phyloP scores from a whole-genome alignment of 257 asterid genomes.

The Fraxinus quadrangulata region DNA sequence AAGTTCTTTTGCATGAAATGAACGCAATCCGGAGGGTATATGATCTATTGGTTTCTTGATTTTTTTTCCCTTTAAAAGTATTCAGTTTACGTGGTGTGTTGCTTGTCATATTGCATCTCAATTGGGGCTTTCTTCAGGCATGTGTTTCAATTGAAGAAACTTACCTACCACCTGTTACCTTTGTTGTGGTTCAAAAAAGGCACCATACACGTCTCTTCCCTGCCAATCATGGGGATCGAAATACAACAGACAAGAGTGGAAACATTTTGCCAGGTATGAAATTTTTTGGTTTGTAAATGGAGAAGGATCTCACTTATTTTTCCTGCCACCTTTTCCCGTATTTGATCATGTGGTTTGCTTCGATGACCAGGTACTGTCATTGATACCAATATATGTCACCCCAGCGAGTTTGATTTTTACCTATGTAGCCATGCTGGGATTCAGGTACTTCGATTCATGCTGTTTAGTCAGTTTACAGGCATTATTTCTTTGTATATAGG shows the following conservation, averaged over 20 bases:
- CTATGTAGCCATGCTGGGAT: constrained; percentile 90
- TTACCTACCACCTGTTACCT: constrained; percentile 65
- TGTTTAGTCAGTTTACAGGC: too few relatives aligned
- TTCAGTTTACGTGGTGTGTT: neutral
- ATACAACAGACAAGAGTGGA: constrained; percentile 65
- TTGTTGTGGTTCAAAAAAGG: constrained; percentile 89
- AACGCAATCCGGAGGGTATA: constrained; percentile 69
- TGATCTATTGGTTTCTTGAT: neutral
- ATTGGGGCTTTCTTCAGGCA: constrained; percentile 52
- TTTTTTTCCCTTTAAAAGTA: neutral
- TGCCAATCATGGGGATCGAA: constrained; percentile 40
- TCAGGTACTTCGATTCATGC: constrained; percentile 45
- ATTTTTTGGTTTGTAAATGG: neutral
- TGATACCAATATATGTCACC: constrained; percentile 76
- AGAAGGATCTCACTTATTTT: neutral
- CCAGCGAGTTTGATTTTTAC: constrained; percentile 72
- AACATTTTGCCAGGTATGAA: constrained; percentile 78
- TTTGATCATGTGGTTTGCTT: neutral
- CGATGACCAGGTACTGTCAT: constrained; percentile 68
- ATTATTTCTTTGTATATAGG: too few relatives aligned
- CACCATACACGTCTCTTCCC: constrained; percentile 87
- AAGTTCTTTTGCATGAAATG: constrained; percentile 66
- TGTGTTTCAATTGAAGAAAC: constrained; percentile 48
- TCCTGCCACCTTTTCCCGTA: neutral
- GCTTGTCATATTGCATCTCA: neutral